Conservation (phyloP, 1,139 yeast genomes). For the Keqinozyma sinolaborantium region DNA sequence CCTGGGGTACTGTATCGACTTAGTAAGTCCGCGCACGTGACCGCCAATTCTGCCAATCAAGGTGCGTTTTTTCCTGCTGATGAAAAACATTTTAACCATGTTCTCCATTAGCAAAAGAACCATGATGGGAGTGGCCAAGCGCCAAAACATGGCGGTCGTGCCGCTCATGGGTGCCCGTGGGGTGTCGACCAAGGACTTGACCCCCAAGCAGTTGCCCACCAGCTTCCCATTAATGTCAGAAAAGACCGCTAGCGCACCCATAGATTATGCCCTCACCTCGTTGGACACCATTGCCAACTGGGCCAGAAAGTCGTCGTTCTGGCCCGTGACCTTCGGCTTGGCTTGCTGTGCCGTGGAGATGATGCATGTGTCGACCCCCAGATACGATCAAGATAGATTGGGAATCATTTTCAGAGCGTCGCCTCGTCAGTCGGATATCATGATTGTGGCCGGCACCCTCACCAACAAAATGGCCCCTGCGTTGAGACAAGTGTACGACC, state of each 20-base stretch:
- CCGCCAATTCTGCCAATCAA: conserved; percentile 12
- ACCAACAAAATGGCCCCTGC: conserved; percentile 96
- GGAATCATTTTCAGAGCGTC: conserved; percentile 94
- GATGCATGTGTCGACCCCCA: conserved; percentile 93
- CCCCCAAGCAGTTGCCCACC: conserved; percentile 41
- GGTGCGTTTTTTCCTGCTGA: conserved; percentile 14
- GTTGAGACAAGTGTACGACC: conserved; percentile 88
- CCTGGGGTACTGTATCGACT: too few relatives aligned
- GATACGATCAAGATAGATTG: conserved; percentile 90
- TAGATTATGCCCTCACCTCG: conserved; percentile 84
- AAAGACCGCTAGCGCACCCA: conserved; percentile 44
- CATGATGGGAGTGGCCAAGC: conserved; percentile 7
- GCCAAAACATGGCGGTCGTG: conserved; percentile 8
- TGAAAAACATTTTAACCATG: conserved; percentile 9
- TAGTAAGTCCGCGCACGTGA: neutral
- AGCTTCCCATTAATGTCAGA: conserved; percentile 46
- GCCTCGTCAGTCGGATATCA: conserved; percentile 90
- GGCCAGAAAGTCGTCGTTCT: conserved; percentile 90
- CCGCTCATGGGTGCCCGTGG: conserved; percentile 15
- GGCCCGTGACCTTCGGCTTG: conserved; percentile 92
- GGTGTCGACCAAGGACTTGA: conserved; percentile 42
- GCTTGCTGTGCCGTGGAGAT: conserved; percentile 94
- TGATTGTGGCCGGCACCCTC: conserved; percentile 91
- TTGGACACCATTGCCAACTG: conserved; percentile 83
- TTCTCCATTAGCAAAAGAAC: conserved; percentile 7